Evolutionary conservation across 179 eudicot species (phyloP), one percentile per base, ranked within the genome.

Genomic region (Dionaea muscipula): DNA sequence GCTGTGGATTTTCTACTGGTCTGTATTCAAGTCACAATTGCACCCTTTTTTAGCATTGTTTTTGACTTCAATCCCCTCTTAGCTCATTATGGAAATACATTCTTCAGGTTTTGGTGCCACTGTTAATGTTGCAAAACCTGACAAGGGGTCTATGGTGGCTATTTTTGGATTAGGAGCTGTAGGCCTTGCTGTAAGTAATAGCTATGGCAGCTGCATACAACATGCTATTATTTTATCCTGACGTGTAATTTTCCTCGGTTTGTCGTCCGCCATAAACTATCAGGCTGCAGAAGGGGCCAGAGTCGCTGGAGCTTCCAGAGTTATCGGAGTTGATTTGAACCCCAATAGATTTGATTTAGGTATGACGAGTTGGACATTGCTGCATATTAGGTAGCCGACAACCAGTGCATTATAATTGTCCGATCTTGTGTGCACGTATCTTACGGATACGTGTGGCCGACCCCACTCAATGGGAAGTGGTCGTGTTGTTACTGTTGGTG

Each of bases 211-310:
- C 5, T 7, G 8, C 47, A 7, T n/a, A 15, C 8, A 43, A 14
- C 13, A 16, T 28, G 5, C 5, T 14, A 0, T 35, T 20, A 10
- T 8, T 10, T 0, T 24, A 22, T 21, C 22, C 28, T 16, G 14
- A 22, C 7, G 4, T 14, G 33, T 6, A 18, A 18, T 25, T 23
- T 39, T 17, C 13, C 17, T 19, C 3, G 10, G 8, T 1, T 31
- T 33, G 17, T 37, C 41, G 14, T 17, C n/a, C n/a, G 47, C 47
- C 18, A n/a, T 43, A 25, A 56, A 1, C 15, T 57, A 24, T 2
- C 22, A 73, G 78, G 78, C 78, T 31, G 79, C 72, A 1, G 79
- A 74, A 60, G 79, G 79, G 12, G 79, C 75, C 1, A 66, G 75
- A 37, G 27, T 70, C 22, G 56, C 79, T 51, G 75, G 72, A n/a